Evolutionary conservation across 176 grass and related monocot species (phyloP), one percentile per base, ranked within the genome.

Genomic region (Neostapfia colusana): DNA sequence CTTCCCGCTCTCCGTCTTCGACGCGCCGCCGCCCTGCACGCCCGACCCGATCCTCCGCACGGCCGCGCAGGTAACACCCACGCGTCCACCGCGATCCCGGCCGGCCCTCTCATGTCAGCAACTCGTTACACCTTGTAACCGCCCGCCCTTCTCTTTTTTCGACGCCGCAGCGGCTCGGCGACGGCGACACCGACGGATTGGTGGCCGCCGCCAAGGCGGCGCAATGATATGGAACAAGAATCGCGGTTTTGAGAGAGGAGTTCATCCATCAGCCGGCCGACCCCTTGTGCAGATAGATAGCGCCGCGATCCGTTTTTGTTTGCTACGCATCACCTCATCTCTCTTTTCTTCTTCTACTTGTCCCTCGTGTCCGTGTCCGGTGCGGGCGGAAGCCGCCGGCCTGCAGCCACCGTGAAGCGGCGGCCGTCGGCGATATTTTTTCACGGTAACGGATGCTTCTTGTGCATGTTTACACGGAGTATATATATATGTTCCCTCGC

Each of bases 1-100:
- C 72, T 85, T 91, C 58, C 86, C 92, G 2, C 82, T 86, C 26
- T 77, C 92, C 64, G 73, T 82, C 45, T 95, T 95, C 86, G 92
- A 95, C 69, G 81, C 80, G 46, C 89, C 92, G 24, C 89, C 89
- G 81, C 54, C 80, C 10, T 95, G 92, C 82, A 75, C 80, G 13
- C 91, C 88, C 2, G 79, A 85, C 21, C 7, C 41, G 8, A 14
- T n/a, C 34, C 55, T 85, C 17, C 70, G 50, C 10, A 51, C 41
- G 0, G 6, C 69, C 0, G 27, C 53, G 7, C 75, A 69, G 81
- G 86, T 88, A 63, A 4, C 8, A 11, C 2, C 10, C 46, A 15
- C 20, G 3, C 21, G 2, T 25, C 55, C 1, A 14, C 3, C 31
- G 31, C 20, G 26, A 65, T 79, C 26, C 51, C n/a, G n/a, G n/a